Conservation (phyloP, 1,139 yeast species). For the Nakaseomyces glabratus region DNA sequence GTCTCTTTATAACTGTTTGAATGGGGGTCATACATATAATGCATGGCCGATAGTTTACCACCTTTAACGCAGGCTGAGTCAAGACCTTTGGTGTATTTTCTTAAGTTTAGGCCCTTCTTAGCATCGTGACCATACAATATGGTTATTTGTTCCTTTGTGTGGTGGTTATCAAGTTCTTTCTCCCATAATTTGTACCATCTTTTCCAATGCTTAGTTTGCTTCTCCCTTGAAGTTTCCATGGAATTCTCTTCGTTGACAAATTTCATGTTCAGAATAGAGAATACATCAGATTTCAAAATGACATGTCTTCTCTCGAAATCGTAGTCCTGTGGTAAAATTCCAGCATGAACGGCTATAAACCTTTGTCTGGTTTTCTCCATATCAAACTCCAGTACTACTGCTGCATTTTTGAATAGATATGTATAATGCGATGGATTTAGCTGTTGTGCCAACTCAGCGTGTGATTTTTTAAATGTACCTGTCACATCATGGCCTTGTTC, state of each 20-base stretch:
- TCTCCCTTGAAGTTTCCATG: conserved; percentile 18
- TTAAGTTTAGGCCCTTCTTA: conserved; percentile 57
- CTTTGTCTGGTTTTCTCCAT: conserved; percentile 14
- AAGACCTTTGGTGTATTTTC: conserved; percentile 63
- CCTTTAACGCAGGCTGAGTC: conserved; percentile 82
- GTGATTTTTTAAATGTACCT: conserved; percentile 18
- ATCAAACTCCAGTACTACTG: conserved; percentile 15
- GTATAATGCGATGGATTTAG: conserved; percentile 16
- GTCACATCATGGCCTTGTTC: too few relatives aligned
- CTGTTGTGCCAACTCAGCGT: conserved; percentile 17
- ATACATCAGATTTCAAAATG: conserved; percentile 7
- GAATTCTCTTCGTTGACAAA: conserved; percentile 23
- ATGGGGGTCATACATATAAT: conserved; percentile 11
- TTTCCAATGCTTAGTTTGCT: conserved; percentile 13
- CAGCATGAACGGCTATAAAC: conserved; percentile 27
- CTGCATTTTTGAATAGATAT: conserved; percentile 19
- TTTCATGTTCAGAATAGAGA: conserved; percentile 25
- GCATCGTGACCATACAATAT: conserved; percentile 92
- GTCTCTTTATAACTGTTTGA: conserved; percentile 9
- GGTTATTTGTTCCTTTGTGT: conserved; percentile 42
- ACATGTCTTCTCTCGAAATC: conserved; percentile 1
- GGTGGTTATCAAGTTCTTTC: conserved; percentile 5
- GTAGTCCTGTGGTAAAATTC: conserved; percentile 25
- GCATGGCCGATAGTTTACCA: conserved; percentile 53
- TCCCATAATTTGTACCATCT: conserved; percentile 30